Evolutionary conservation across 805 yeast genomes (phyloP).

Genomic region (Grigorovia jiainica): DNA sequence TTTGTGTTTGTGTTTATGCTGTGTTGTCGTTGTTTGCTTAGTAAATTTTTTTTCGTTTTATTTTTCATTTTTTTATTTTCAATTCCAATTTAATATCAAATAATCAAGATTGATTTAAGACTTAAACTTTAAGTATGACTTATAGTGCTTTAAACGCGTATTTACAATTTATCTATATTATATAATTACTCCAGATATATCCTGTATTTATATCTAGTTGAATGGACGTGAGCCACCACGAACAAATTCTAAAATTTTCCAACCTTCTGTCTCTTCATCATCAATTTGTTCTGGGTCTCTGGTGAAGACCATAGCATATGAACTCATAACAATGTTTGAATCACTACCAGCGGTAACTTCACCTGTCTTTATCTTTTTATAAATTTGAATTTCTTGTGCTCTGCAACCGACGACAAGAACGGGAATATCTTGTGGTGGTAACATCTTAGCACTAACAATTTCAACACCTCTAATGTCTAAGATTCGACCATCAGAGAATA

Average conservation of each 20-base stretch:
- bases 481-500: constrained; percentile 83
- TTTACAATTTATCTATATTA: no score
- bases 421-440: constrained; percentile 87
- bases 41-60: not conserved
- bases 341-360: constrained; percentile 94
- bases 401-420: constrained; percentile 90
- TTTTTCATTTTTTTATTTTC: not conserved
- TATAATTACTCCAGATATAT: no score
- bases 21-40: not conserved
- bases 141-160: no score
- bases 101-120: no score
- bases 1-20: not conserved
- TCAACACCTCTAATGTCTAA: constrained; percentile 94
- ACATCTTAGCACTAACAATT: constrained; percentile 73
- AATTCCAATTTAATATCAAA: no score
- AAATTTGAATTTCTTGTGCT: constrained; percentile 90
- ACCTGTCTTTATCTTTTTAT: constrained; percentile 82
- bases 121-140: no score
- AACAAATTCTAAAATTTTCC: constrained; percentile 92
- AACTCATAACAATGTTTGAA: constrained; percentile 81
- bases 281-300: constrained; percentile 88
- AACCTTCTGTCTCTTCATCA: constrained; percentile 87
- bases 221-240: constrained; percentile 87
- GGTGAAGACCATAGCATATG: constrained; percentile 95
- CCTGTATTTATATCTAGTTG: no score